Percentiles rank a stretch among this genome's conserved stretches.
These are phyloP conservation scores for Malus domestica DNA, from an alignment of 306 rosid species.

Conservation along the genomic window DNA sequence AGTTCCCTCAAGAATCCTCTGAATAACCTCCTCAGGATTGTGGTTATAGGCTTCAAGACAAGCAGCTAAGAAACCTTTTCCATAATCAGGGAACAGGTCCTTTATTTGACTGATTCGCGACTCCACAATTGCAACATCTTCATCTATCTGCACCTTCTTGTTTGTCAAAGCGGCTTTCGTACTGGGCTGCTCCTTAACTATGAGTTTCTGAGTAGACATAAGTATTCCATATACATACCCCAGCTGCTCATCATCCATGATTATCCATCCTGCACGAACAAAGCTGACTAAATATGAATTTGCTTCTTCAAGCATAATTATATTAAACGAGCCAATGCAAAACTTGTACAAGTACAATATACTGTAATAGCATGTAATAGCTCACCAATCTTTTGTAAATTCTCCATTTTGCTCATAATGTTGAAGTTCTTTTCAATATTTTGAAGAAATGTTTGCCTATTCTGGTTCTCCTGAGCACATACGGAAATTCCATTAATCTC, in stretches of 20 bases:
- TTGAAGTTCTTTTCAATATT: conserved; percentile 53
- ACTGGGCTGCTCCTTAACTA: conserved; percentile 25
- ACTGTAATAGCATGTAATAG: not conserved
- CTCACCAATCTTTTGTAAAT: conserved; percentile 54
- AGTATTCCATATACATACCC: conserved; percentile 58
- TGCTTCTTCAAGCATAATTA: not conserved
- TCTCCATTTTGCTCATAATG: conserved; percentile 45
- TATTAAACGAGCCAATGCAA: not conserved
- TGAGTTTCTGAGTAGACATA: conserved; percentile 32
- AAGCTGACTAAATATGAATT: conserved; percentile 13
- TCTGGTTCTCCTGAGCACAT: conserved; percentile 42
- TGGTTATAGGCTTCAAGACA: conserved; percentile 92
- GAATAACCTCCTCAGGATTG: conserved; percentile 94
- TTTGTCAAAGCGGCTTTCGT: conserved; percentile 18
- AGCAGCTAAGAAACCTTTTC: conserved; percentile 74
- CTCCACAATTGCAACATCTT: conserved; percentile 63
- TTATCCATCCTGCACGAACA: conserved; percentile 77
- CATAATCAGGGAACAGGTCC: conserved; percentile 92
- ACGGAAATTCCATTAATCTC: conserved; percentile 66
- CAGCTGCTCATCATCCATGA: conserved; percentile 66
- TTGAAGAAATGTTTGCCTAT: conserved; percentile 71
- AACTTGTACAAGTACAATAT: not conserved
- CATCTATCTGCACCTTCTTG: conserved; percentile 46
- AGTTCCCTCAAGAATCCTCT: conserved; percentile 87
- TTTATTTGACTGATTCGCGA: conserved; percentile 90